Evolutionary conservation across 345 rosid genomes (phyloP), one percentile per base, ranked within the genome.

Genomic region (Pistacia integerrima): DNA sequence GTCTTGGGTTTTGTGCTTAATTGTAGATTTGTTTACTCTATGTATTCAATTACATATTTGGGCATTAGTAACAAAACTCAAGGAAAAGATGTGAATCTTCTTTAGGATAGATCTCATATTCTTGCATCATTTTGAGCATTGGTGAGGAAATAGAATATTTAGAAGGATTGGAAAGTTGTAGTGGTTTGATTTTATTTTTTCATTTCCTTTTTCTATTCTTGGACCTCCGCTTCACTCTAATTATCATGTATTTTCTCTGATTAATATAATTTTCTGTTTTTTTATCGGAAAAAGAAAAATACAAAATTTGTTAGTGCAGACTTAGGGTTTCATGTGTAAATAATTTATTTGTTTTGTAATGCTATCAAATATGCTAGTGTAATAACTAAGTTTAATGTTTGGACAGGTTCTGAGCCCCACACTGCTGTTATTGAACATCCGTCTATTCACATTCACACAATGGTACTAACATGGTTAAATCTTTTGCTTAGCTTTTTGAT

Each of bases 401-500:
- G 78, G 68, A 25, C 79, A 94, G 98, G 98, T 78, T 94, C 98
- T 33, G 87, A 87, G 69, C 98, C 99, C 3, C 97, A 93, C 66
- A 82, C 80, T 76, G 91, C 93, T 69, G 77, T 96, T 71, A 63
- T 86, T 64, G 87, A 89, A 76, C 91, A 92, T 28, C 85, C 77
- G 54, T 96, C 93, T 70, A 92, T 96, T 81, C 92, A 90, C 73
- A 86, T 92, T 57, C 92, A 96, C 78, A 89, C 90, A 52, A 90
- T 96, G 99, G 99, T 93, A 81, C 64, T 60, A 61, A 44, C 71
- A n/a, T 64, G 18, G n/a, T 55, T 10, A 69, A 64, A 36, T 76
- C 36, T 79, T 60, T 33, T 54, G 57, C 14, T 22, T 12, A 56
- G 67, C 11, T 71, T 6, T 12, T 22, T 76, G 25, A 54, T 69